A percentile compares a stretch with the other conserved stretches of the same genome.
Evolutionary conservation across 2,329 filamentous ascomycete genomes (phyloP).

Genomic region (Epichloe brachyelytri): DNA sequence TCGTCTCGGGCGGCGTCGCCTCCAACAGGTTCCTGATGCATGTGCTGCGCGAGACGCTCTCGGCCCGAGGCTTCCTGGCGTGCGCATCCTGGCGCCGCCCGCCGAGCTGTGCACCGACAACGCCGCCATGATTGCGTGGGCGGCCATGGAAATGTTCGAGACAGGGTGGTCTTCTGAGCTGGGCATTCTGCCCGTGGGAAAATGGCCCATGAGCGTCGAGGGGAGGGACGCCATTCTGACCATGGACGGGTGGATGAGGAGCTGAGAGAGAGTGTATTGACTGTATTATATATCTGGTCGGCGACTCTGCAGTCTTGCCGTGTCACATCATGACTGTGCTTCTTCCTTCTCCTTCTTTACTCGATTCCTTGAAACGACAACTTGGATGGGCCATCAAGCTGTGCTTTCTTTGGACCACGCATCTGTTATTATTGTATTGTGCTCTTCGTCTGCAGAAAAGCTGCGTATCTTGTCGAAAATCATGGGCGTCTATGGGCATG

Average conservation of each 20-base stretch:
- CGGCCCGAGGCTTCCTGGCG: conserved; percentile 49
- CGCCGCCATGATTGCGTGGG: conserved; percentile 94
- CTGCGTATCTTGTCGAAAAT: too few relatives aligned
- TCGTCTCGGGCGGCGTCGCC: conserved; percentile 84
- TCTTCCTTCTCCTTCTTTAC: too few relatives aligned
- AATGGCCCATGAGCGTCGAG: conserved; percentile 62
- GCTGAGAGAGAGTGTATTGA: conserved; percentile 1
- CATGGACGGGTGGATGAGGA: conserved; percentile 32
- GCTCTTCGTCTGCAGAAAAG: too few relatives aligned
- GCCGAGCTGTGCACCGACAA: conserved; percentile 78
- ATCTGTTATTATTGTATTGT: too few relatives aligned
- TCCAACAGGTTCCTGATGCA: conserved; percentile 68
- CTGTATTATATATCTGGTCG: neutral
- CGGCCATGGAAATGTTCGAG: conserved; percentile 83
- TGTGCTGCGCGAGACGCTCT: conserved; percentile 45
- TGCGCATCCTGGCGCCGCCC: conserved; percentile 64
- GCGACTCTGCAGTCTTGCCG: too few relatives aligned
- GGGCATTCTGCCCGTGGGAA: conserved; percentile 44
- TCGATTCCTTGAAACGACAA: too few relatives aligned
- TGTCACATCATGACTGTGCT: neutral
- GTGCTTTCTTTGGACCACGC: too few relatives aligned
- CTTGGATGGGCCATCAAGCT: too few relatives aligned
- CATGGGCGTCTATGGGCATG: too few relatives aligned
- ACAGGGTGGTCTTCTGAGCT: conserved; percentile 57
- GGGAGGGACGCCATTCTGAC: conserved; percentile 47